Evolutionary conservation across 192 early-diverging fungal species (phyloP), one percentile per base, ranked within the genome.

Genomic region (Entomortierella parvispora): DNA sequence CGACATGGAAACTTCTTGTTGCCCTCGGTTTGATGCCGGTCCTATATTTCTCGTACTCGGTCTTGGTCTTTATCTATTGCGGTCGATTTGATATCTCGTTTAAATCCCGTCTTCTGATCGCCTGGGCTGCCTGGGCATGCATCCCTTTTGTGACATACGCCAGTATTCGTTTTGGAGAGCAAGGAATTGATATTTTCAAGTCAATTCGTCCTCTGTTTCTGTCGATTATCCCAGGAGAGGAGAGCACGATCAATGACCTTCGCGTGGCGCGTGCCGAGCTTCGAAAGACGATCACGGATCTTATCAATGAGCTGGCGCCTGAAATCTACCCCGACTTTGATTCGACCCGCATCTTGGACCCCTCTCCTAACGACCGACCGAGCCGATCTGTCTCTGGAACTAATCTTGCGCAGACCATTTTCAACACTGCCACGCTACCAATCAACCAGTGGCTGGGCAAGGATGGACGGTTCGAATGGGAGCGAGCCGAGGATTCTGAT

Each of bases 1-100:
- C 93, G 3, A 97, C 97, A 12, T 97, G 96, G 97, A 97, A 97
- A 78, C 80, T 94, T 10, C 76, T 95, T 18, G 88, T 94, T 32
- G 87, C 84, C 28, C 70, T 91, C 17, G 93, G 86, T 0, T 85
- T 95, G 18, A 85, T 90, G 31, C 94, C 94, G 5, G 65, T 84
- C 11, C 81, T 92, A 22, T 94, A 94, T 69, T 85, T 84, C 1
- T 60, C 85, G 1, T 94, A 93, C 69, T 84, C 89, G 5, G 65
- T 92, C 23, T 51, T 94, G 31, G 86, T 88, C 17, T 83, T 93
- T 28, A 48, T 79, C 20, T 42, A 78, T 25, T 81, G 78, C 57
- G 86, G 82, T 25, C 53, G 82, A 25, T 78, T 62, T 75, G 58
- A 82, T 54, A 80, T 81, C 48, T 46, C 80, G 34, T 56, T 65